Evolutionary conservation across 2,329 filamentous ascomycete species (phyloP).

Genomic region (Trichophyton simii): DNA sequence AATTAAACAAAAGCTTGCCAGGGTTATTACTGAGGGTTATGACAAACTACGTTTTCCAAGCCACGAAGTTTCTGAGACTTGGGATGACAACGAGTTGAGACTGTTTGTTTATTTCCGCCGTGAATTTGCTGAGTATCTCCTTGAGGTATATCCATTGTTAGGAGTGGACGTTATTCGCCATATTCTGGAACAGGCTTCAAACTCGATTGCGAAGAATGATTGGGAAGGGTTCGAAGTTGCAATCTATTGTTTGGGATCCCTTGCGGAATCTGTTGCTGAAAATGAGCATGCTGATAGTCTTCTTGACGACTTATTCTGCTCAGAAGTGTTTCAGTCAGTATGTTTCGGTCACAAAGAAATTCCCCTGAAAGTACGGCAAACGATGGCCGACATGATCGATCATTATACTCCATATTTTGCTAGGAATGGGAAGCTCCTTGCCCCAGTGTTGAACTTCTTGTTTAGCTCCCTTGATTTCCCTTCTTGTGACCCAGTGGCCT

Average conservation of each 20-base stretch:
- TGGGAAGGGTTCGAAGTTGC: constrained; percentile 35
- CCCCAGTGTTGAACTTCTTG: constrained; percentile 32
- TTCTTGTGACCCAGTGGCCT: constrained; percentile 31
- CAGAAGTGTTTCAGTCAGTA: constrained; percentile 23
- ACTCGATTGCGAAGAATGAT: constrained; percentile 22
- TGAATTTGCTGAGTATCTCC: constrained; percentile 35
- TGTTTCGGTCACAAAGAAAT: constrained; percentile 23
- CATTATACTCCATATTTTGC: constrained; percentile 35
- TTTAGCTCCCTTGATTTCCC: constrained; percentile 33
- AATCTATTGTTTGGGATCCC: constrained; percentile 32
- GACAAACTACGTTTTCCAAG: constrained; percentile 31
- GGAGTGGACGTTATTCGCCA: constrained; percentile 32
- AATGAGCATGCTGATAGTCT: constrained; percentile 31
- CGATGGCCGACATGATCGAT: constrained; percentile 32
- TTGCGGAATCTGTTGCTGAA: constrained; percentile 35
- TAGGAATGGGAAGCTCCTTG: constrained; percentile 29
- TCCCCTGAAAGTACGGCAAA: constrained; percentile 28
- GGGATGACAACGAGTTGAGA: constrained; percentile 32
- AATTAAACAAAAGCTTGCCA: constrained; percentile 29
- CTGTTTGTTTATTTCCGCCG: constrained; percentile 34
- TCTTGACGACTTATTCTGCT: constrained; percentile 31
- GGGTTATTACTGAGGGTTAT: constrained; percentile 31
- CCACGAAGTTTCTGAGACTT: constrained; percentile 24
- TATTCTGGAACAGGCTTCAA: constrained; percentile 27
- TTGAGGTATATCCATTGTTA: constrained; percentile 32